Evolutionary conservation across 2,329 filamentous ascomycete genomes (phyloP).

Genomic region (Aspergillus sp.): DNA sequence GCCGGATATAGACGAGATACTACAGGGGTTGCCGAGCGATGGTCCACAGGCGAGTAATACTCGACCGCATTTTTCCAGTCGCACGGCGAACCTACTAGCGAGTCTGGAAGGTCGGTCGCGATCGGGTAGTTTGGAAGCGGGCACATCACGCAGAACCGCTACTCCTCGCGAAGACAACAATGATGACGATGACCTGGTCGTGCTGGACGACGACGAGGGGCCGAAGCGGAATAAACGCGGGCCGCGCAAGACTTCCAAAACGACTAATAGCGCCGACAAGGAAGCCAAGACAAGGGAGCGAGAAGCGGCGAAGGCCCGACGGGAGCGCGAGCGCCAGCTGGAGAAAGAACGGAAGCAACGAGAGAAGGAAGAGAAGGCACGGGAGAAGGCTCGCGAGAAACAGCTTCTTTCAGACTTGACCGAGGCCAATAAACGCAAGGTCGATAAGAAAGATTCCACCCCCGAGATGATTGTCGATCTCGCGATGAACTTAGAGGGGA

Average conservation of each 20-base stretch:
- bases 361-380: conserved; percentile 55
- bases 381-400: conserved; percentile 61
- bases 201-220: conserved; percentile 41
- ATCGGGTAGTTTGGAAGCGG: conserved; percentile 3
- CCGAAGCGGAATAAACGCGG: conserved; percentile 33
- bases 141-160: not conserved
- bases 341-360: conserved; percentile 51
- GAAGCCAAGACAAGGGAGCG: conserved; percentile 54
- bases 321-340: conserved; percentile 54
- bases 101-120: conserved; percentile 22
- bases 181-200: conserved; percentile 9
- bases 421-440: conserved; percentile 69
- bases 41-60: conserved; percentile 14
- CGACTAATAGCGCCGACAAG: conserved; percentile 29
- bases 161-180: conserved; percentile 1
- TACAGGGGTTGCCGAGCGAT: conserved; percentile 8
- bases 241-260: conserved; percentile 47
- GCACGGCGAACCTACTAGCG: conserved; percentile 40
- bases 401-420: conserved; percentile 63
- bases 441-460: conserved; percentile 69
- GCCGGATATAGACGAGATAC: conserved; percentile 25
- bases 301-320: conserved; percentile 47
- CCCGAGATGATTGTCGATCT: conserved; percentile 77
- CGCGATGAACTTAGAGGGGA: conserved; percentile 53
- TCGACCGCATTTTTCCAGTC: conserved; percentile 33